Evolutionary conservation across 768 basidiomycete genomes (phyloP).

Genomic region (Rhodotorula graminis): DNA sequence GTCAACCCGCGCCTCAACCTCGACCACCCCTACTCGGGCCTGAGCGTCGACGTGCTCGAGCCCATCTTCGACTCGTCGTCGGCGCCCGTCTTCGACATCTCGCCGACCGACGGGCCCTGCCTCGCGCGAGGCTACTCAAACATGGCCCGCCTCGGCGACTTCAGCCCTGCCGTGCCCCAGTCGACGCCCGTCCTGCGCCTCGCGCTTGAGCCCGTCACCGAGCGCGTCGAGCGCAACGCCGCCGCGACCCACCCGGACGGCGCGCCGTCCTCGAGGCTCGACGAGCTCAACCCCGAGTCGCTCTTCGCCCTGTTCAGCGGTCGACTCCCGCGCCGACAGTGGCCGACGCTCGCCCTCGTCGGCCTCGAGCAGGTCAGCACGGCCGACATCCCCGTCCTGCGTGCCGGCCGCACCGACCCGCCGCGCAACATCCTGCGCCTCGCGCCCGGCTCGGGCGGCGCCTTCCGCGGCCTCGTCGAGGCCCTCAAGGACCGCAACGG

Average conservation of each 20-base stretch:
- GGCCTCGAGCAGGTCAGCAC: slow-evolving; percentile 11
- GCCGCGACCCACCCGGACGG: not conserved
- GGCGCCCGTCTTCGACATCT: slow-evolving; percentile 10
- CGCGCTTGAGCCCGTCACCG: slow-evolving; percentile 6
- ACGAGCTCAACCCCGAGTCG: slow-evolving; percentile 1
- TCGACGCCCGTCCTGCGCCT: not conserved
- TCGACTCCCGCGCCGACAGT: not conserved
- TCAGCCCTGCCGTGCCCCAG: not conserved
- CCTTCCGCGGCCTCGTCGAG: slow-evolving; percentile 21
- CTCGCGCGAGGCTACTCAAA: not conserved
- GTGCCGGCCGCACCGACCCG: not conserved
- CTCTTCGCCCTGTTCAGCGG: slow-evolving; percentile 22
- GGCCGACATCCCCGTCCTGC: not conserved
- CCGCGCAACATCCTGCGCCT: not conserved
- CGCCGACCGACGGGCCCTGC: not conserved
- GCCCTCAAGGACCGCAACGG: not conserved
- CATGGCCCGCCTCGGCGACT: not conserved
- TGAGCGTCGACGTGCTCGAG: slow-evolving; percentile 17
- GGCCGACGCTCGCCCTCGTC: slow-evolving; percentile 28
- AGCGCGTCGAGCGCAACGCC: not conserved
- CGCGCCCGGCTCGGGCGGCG: not conserved
- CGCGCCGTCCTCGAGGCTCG: not conserved
- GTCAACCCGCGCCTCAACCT: slow-evolving; percentile 14
- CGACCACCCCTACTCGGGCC: slow-evolving; percentile 19
- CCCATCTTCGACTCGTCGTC: slow-evolving; percentile 1